Evolutionary conservation across 2,329 filamentous ascomycete genomes (phyloP).

Genomic region (Hymenotorrendiella dingleyae): DNA sequence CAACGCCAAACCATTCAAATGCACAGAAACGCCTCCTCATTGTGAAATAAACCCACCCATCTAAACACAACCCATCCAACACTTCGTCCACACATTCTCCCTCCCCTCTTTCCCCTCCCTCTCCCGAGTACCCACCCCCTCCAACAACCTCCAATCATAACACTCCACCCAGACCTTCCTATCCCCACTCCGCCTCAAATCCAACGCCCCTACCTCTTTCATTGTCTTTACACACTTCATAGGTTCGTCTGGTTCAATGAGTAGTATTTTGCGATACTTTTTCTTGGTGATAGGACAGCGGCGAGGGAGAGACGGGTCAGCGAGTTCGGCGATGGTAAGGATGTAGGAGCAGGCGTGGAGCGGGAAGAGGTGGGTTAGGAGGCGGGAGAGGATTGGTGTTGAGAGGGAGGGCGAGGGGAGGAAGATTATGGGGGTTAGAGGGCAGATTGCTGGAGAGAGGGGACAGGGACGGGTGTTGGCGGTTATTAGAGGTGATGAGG

Average conservation of each 20-base stretch:
- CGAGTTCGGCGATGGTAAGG: conserved; percentile 11
- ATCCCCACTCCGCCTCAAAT: conserved; percentile 21
- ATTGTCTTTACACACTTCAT: conserved; percentile 30
- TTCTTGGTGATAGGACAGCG: conserved; percentile 14
- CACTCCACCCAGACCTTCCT: conserved; percentile 29
- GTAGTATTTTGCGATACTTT: conserved; percentile 26
- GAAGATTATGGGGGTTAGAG: conserved; percentile 18
- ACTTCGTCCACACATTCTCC: conserved; percentile 15
- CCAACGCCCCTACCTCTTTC: conserved; percentile 19
- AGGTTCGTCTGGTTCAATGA: conserved; percentile 31
- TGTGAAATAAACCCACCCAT: too few relatives aligned
- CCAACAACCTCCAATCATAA: conserved; percentile 36
- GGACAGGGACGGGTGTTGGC: conserved; percentile 14
- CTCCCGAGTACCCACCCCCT: conserved; percentile 33
- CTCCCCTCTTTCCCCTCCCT: conserved; percentile 34
- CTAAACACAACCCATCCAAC: conserved; percentile 11
- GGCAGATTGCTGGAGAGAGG: conserved; percentile 10
- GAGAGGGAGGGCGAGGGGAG: conserved; percentile 24
- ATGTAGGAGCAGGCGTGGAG: conserved; percentile 18
- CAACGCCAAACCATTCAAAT: neutral
- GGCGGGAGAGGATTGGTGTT: neutral
- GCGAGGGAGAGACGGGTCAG: conserved; percentile 12
- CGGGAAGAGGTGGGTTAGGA: conserved; percentile 20
- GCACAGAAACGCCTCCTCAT: too few relatives aligned
- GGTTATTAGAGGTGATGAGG: neutral